Evolutionary conservation across 2,329 filamentous ascomycete species (phyloP), one percentile per base, ranked within the genome.

Genomic region (Diaporthe amygdali): DNA sequence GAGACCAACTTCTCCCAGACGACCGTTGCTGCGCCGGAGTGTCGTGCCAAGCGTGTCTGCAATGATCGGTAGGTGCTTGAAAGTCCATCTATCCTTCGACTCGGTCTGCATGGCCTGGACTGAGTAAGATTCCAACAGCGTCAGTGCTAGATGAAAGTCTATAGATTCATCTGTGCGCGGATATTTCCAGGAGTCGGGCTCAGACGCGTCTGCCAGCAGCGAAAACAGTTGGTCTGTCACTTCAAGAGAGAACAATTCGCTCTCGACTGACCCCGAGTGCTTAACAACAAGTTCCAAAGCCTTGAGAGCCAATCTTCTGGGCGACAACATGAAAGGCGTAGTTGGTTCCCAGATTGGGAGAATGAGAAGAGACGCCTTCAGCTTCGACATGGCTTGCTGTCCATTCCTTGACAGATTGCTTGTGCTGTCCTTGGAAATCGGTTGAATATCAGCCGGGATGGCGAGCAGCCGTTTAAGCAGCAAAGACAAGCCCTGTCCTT

Each of bases 351-450:
- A 96, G 1, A 93, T 80, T 0, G 85, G 79, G 44, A 90, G 83
- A 30, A 85, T 81, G 59, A 86, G 79, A 4, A 94, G 76, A 4
- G 83, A 80, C 2, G 81, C 79, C 71, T 90, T 89, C 51, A 94
- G 84, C 0, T 85, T 83, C 9, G 81, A 75, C 9, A 95, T 77
- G 0, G 88, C 84, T 20, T 82, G 83, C 75, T 91, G 90, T 14
- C 88, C 89, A 37, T 89, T 85, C 76, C 88, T 92, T 0, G 94
- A 92, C 77, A 95, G 85, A 74, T 94, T 95, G 70, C 83, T 89
- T 74, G 89, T 88, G 39, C 91, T 88, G 46, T 93, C 91, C 72
- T 87, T 89, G 0, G 88, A 87, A n/a, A 94, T 79, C 22, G 82
- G 81, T n/a, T 81, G 81, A 32, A 95, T 88, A 66, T 92, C 90